Percentiles rank a stretch among this genome's conserved stretches.
Evolutionary conservation across 2,329 filamentous ascomycete genomes (phyloP).

Genomic region (Fusarium setosum): DNA sequence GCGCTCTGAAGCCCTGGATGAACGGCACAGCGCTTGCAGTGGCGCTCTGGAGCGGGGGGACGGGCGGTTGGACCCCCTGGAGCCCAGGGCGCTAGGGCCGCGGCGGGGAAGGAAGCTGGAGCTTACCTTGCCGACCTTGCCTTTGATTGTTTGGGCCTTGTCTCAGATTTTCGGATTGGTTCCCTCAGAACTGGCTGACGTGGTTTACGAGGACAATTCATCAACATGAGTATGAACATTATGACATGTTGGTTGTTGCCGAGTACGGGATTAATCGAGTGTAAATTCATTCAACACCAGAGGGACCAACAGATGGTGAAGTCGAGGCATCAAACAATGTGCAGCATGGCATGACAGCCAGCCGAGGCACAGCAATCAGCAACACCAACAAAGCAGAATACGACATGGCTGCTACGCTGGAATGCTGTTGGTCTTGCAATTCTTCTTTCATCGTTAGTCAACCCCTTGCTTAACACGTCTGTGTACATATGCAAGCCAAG

Average conservation of each 20-base stretch:
- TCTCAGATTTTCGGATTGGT: conserved; percentile 30
- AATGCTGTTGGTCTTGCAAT: conserved; percentile 6
- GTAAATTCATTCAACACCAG: too few relatives aligned
- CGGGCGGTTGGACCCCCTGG: conserved; percentile 26
- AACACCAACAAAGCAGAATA: conserved; percentile 11
- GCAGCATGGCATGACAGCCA: neutral
- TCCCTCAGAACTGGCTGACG: conserved; percentile 13
- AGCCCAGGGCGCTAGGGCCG: conserved; percentile 27
- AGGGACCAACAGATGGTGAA: too few relatives aligned
- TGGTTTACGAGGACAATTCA: neutral
- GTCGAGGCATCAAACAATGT: too few relatives aligned
- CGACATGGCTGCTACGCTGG: conserved; percentile 10
- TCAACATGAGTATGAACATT: neutral
- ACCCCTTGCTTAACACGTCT: neutral
- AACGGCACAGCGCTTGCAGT: conserved; percentile 10
- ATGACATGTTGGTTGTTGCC: conserved; percentile 20
- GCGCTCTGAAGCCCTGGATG: neutral
- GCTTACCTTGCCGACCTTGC: conserved; percentile 13
- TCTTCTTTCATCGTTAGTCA: conserved; percentile 3
- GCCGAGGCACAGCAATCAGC: conserved; percentile 4
- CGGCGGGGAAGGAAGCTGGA: conserved; percentile 18
- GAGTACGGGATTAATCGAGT: conserved; percentile 11
- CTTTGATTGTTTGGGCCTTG: conserved; percentile 22
- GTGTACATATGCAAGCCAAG: conserved; percentile 5
- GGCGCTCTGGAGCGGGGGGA: conserved; percentile 10